Conservation (phyloP, 805 yeast genomes). For the Phaffomyces thermotolerans region DNA sequence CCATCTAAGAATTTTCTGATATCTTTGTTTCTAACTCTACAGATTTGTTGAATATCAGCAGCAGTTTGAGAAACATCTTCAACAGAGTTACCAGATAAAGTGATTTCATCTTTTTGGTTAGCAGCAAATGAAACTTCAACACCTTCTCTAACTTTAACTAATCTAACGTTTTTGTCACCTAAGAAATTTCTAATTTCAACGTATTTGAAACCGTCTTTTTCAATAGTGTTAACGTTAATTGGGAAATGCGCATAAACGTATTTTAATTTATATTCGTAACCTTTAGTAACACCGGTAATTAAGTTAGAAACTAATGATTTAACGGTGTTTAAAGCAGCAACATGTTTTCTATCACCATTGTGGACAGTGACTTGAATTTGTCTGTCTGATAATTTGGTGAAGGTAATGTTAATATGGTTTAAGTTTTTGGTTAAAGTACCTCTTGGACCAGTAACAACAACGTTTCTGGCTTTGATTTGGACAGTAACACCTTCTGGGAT, state of each 20-base stretch:
- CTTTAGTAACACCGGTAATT: conserved; percentile 98
- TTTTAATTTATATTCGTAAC: conserved; percentile 99
- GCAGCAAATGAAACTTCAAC: conserved; percentile 77
- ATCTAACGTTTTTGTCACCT: conserved; percentile 98
- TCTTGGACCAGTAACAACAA: conserved; percentile 96
- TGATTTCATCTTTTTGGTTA: conserved; percentile 88
- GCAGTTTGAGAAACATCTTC: conserved; percentile 97
- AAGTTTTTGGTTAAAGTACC: conserved; percentile 87
- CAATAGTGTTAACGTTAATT: conserved; percentile 90
- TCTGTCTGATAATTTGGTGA: conserved; percentile 65
- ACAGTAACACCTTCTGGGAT: conserved; percentile 92
- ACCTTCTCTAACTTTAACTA: conserved; percentile 81
- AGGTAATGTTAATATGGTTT: conserved; percentile 92
- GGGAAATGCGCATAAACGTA: conserved; percentile 99
- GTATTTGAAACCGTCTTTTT: conserved; percentile 61
- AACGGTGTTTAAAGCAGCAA: conserved; percentile 98
- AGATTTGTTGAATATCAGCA: conserved; percentile 96
- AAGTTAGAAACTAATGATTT: conserved; percentile 90
- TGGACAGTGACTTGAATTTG: conserved; percentile 86
- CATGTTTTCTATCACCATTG: conserved; percentile 99
- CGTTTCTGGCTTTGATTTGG: conserved; percentile 81
- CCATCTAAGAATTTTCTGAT: conserved; percentile 99
- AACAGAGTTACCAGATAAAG: conserved; percentile 89
- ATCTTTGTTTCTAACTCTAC: conserved; percentile 99
- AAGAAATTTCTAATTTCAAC: conserved; percentile 99